Evolutionary conservation across 805 yeast species (phyloP).

Genomic region (Ogataea pilisensis): DNA sequence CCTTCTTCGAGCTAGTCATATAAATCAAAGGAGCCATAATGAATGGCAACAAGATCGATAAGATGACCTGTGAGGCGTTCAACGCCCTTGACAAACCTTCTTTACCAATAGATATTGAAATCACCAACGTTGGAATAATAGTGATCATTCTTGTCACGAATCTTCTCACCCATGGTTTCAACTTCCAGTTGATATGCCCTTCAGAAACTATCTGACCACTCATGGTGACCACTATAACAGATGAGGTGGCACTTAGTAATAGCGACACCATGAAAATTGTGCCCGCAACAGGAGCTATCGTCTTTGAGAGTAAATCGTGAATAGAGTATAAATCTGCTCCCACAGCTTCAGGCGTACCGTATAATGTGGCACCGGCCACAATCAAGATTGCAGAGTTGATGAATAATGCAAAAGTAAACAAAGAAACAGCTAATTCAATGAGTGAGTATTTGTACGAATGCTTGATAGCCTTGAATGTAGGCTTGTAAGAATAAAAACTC

Average conservation of each 20-base stretch:
- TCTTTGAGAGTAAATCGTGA: constrained; percentile 50
- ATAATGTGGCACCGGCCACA: constrained; percentile 72
- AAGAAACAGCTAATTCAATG: constrained; percentile 58
- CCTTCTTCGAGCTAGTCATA: constrained; percentile 61
- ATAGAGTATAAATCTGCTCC: constrained; percentile 77
- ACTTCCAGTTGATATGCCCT: constrained; percentile 77
- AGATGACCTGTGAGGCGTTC: constrained; percentile 74
- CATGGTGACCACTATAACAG: constrained; percentile 85
- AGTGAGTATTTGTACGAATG: constrained; percentile 67
- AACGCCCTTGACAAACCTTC: constrained; percentile 65
- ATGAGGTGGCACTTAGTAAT: constrained; percentile 74
- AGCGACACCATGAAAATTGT: constrained; percentile 79
- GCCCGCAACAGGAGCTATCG: constrained; percentile 70
- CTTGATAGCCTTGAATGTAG: constrained; percentile 62
- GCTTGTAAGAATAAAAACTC: constrained; percentile 49
- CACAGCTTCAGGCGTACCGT: constrained; percentile 54
- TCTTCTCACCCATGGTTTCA: constrained; percentile 78
- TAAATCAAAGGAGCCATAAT: constrained; percentile 76
- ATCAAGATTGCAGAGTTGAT: constrained; percentile 78
- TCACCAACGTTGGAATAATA: constrained; percentile 67
- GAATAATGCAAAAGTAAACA: constrained; percentile 75
- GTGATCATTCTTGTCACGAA: constrained; percentile 68
- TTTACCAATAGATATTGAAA: constrained; percentile 64
- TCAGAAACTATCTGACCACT: constrained; percentile 88
- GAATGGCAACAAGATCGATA: constrained; percentile 74